A percentile compares a stretch with the other conserved stretches of the same genome.
Conservation (phyloP, 176 grass and related monocot species). For the Bothriochloa decipiens region DNA sequence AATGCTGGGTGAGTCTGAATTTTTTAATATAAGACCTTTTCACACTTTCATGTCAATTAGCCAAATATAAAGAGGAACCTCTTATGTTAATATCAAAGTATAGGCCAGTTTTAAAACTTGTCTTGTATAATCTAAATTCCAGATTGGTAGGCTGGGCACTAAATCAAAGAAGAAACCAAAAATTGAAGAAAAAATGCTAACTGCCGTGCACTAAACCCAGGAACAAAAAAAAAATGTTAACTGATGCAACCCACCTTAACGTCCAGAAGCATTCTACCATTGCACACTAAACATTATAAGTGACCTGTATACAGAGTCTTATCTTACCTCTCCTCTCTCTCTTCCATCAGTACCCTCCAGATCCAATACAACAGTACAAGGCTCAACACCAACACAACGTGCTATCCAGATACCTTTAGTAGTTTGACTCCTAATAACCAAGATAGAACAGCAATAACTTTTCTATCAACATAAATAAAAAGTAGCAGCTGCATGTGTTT, state of each 20-base stretch:
- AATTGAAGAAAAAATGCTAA: not conserved
- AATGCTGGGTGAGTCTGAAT: not conserved
- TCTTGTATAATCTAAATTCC: not conserved
- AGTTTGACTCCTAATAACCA: conserved; percentile 81
- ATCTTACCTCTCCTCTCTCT: conserved; percentile 94
- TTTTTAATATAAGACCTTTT: not conserved
- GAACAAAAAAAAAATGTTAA: not conserved
- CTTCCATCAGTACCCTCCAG: conserved; percentile 95
- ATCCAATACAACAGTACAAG: conserved; percentile 92
- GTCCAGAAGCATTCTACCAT: not conserved
- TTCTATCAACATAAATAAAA: not conserved
- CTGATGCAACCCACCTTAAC: not conserved
- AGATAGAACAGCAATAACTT: conserved; percentile 21
- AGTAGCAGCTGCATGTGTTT: not conserved
- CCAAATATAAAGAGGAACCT: not conserved
- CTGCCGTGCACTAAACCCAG: not conserved
- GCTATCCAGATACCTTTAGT: conserved; percentile 98
- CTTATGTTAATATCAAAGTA: conserved; percentile 25
- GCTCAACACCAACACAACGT: conserved; percentile 71
- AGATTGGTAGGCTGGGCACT: not conserved
- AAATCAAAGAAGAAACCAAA: not conserved
- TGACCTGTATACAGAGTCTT: conserved; percentile 27
- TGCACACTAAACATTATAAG: conserved; percentile 12
- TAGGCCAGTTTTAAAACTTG: not conserved
- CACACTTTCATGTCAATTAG: not conserved